A percentile compares a stretch with the other conserved stretches of the same genome.
These are phyloP conservation scores for Candida khao-thaluensis DNA, from an alignment of 805 yeast species.

Conservation along the genomic window DNA sequence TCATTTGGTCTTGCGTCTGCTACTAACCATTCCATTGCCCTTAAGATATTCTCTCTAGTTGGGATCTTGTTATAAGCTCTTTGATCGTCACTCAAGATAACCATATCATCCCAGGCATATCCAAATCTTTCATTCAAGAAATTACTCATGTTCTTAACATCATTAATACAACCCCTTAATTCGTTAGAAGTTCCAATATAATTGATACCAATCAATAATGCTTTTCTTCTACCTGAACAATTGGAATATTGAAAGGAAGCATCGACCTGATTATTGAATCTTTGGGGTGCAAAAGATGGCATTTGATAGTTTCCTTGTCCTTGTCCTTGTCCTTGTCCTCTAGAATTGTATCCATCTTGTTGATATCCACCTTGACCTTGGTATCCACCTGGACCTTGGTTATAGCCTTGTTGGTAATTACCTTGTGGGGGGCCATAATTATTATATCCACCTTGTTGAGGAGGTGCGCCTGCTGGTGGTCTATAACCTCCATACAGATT, in stretches of 20 bases:
- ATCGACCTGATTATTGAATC: constrained; percentile 34
- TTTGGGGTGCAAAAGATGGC: constrained; percentile 36
- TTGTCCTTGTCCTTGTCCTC: constrained; percentile 13
- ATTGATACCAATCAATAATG: constrained; percentile 37
- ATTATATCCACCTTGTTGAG: constrained; percentile 5
- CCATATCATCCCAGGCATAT: constrained; percentile 37
- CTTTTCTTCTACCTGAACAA: constrained; percentile 37
- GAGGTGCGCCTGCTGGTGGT: constrained; percentile 11
- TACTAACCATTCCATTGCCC: constrained; percentile 43
- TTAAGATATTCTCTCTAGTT: constrained; percentile 29
- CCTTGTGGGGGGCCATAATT: constrained; percentile 13
- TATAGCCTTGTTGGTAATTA: constrained; percentile 13
- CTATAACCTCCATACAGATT: constrained; percentile 15
- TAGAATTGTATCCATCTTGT: constrained; percentile 8
- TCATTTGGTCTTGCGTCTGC: constrained; percentile 38
- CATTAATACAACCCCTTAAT: constrained; percentile 39
- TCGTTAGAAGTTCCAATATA: constrained; percentile 31
- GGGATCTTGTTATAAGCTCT: constrained; percentile 30
- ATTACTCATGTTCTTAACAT: constrained; percentile 36
- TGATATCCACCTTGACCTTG: constrained; percentile 19
- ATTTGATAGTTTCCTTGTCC: constrained; percentile 10
- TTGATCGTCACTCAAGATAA: constrained; percentile 39
- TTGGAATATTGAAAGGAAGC: constrained; percentile 40
- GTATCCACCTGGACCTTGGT: constrained; percentile 18
- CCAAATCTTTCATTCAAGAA: constrained; percentile 32